phyloP scores from a whole-genome alignment of 305 asterid species.

The Fraxinus paxiana region DNA sequence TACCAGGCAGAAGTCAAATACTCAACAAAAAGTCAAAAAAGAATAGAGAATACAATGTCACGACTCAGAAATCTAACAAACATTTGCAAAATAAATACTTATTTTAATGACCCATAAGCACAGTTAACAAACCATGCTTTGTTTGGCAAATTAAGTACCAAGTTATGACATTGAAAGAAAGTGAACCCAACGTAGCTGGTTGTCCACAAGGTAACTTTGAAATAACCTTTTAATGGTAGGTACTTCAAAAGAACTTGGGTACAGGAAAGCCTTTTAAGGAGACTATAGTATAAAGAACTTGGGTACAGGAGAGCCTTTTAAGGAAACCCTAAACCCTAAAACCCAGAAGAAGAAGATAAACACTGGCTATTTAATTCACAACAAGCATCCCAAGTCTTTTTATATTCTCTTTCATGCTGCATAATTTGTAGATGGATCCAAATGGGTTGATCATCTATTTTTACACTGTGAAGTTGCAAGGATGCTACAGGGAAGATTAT shows the following conservation, averaged over 20 bases:
- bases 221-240: background rate
- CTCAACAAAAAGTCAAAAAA: constrained; percentile 15
- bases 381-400: background rate
- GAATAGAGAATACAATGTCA: background rate
- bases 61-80: background rate
- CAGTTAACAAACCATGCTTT: background rate
- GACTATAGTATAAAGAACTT: no score
- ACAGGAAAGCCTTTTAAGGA: background rate
- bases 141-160: constrained; percentile 5
- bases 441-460: background rate
- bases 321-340: no score
- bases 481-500: background rate
- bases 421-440: background rate
- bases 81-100: background rate
- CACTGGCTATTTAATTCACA: background rate
- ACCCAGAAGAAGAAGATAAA: background rate
- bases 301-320: background rate
- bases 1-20: background rate
- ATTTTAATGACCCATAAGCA: background rate
- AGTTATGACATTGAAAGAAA: constrained; percentile 5
- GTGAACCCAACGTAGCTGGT: background rate
- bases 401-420: background rate
- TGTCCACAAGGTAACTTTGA: background rate
- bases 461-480: background rate
- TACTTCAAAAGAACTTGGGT: background rate